Base-by-base conservation (phyloP, 139 green algal genomes). In the Picochlorum sp. region DNA sequence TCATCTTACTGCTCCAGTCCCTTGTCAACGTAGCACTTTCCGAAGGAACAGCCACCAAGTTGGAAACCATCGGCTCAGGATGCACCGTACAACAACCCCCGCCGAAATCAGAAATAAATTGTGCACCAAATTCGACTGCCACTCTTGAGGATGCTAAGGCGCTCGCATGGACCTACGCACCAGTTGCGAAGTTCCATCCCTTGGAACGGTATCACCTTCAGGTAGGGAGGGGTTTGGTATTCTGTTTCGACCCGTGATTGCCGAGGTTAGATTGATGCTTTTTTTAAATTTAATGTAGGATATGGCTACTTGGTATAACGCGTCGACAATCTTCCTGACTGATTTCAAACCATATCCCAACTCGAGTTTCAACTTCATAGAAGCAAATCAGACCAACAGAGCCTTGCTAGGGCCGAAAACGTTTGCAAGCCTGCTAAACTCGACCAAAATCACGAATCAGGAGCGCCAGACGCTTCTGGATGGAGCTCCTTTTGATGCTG, bases 141-240 rank as follows among this genome's bases (percentile, higher is more conserved):
- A 61, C 55, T 4, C 24, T 61, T 28, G 55, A 0, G 6, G 55
- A 61, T 36, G 55, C 55, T 4, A 20, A 20, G 9, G 32, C 55
- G 7, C 31, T 35, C 0, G 64, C 56, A 3, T 72, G 64, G 64
- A 13, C 55, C 12, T 72, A 56, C 54, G 64, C 64, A 0, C 64
- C 64, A 4, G 44, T 72, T 37, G 26, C 67, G 16, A 41, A 66
- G n/a, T 24, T 22, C 4, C 56, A 66, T 16, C 44, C 33, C 5
- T n/a, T 72, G 20, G 57, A 72, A 33, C 18, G 13, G 6, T 66
- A 66, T 41, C 64, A 49, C 22, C 35, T 67, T n/a, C 57, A 67
- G 9, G 31, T 35, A 22, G 10, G 49, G 2, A 25, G 33, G 10
- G n/a, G 33, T 12, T 70, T 39, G 63, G 55, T 44, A 35, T 32